Percentiles rank a stretch among this genome's conserved stretches.
phyloP scores from a whole-genome alignment of 2,329 filamentous ascomycete genomes.

The Blastomyces percursus region DNA sequence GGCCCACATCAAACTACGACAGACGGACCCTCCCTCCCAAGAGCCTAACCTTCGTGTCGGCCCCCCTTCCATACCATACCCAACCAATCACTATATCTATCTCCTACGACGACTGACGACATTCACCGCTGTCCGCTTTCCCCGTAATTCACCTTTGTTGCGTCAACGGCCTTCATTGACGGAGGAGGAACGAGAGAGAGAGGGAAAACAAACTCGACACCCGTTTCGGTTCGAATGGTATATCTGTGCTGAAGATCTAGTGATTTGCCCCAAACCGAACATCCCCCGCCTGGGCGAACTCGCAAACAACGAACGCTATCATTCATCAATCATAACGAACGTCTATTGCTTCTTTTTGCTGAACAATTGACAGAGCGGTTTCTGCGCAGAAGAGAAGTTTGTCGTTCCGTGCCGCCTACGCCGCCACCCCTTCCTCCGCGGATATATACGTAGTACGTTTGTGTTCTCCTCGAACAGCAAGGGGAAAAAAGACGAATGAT shows the following conservation, averaged over 20 bases:
- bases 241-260: not conserved
- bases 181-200: no score
- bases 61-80: not conserved
- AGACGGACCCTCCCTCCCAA: not conserved
- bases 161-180: not conserved
- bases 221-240: not conserved
- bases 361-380: not conserved
- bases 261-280: not conserved
- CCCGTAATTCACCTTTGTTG: not conserved
- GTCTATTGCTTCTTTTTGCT: not conserved
- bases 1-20: not conserved
- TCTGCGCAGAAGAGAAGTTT: not conserved
- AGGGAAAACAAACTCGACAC: not conserved
- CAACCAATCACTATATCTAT: not conserved
- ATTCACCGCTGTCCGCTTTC: not conserved
- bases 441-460: not conserved
- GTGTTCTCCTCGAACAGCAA: not conserved
- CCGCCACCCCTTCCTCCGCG: not conserved
- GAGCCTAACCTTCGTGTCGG: not conserved
- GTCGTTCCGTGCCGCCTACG: not conserved
- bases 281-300: not conserved
- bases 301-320: not conserved
- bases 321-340: not conserved
- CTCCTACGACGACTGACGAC: not conserved
- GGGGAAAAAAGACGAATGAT: not conserved